phyloP scores from a whole-genome alignment of 2,329 filamentous ascomycete genomes.

The Aspergillus fumigatus region DNA sequence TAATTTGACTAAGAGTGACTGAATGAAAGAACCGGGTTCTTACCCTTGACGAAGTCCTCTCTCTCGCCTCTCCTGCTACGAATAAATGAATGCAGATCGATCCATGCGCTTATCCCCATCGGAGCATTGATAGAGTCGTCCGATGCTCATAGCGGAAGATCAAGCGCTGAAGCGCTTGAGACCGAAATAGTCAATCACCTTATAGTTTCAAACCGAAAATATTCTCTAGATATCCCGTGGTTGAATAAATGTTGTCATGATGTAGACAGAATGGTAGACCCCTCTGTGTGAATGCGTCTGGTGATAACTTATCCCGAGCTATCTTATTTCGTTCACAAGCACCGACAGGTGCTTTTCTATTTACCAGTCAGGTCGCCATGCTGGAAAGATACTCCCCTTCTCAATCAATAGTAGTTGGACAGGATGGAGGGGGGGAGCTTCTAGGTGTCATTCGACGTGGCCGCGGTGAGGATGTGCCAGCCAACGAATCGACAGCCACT shows the following conservation, averaged over 20 bases:
- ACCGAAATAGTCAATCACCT: not conserved
- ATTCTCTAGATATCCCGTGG: not conserved
- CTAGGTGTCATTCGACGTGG: conserved; percentile 28
- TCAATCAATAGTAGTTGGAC: conserved; percentile 10
- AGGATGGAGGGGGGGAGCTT: conserved; percentile 9
- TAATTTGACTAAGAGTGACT: not conserved
- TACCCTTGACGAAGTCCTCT: not conserved
- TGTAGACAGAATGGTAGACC: not conserved
- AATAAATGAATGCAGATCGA: not conserved
- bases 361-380: conserved; percentile 6
- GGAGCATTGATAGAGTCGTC: not conserved
- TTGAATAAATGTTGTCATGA: not conserved
- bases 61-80: not conserved
- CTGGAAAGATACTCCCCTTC: conserved; percentile 5
- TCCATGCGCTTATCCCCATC: not conserved
- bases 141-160: not conserved
- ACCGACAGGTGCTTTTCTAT: conserved; percentile 2
- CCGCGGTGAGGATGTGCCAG: conserved; percentile 23
- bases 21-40: not conserved
- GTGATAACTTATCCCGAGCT: not conserved
- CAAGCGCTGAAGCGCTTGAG: not conserved
- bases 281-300: not conserved
- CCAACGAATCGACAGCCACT: conserved; percentile 18
- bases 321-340: not conserved
- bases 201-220: not conserved